Base-by-base conservation (phyloP, 2,329 filamentous ascomycete genomes). In the Pochonia chlamydosporia region DNA sequence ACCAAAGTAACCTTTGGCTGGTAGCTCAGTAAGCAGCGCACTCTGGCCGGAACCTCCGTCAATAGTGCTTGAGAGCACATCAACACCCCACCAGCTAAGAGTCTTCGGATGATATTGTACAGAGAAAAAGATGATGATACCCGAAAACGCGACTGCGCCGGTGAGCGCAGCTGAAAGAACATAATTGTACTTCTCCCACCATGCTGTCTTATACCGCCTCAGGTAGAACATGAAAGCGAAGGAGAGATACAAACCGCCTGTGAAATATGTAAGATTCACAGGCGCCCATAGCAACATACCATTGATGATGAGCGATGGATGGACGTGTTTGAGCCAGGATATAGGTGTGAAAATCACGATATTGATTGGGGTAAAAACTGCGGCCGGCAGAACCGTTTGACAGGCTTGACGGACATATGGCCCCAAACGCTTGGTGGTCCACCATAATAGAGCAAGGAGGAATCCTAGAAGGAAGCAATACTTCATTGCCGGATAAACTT, bases 361-460 rank as follows among this genome's bases (percentile, higher is more conserved):
- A 53, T 56, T 44, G 16, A 56, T 5, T 2, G 48, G 43, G 9
- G n/a, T 26, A 41, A 48, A 55, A 7, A 56, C n/a, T 10, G 14
- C 24, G 4, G 47, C 35, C 11, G 51, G 43, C 26, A 57, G 30
- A 21, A 23, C 23, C 33, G 18, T 10, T 33, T 42, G 25, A n/a
- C 23, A 20, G 13, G 40, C 37, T n/a, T 47, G 8, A 10, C 48
- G 49, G 13, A 54, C 13, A 4, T 42, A 24, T 0, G 51, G 43
- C 43, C 58, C 61, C 60, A 90, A 90, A 1, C 86, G 84, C 59
- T 89, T 89, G 58, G 86, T 76, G 5, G 85, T 85, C 48, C 44
- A 60, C 52, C 69, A 72, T 3, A 64, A 43, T 5, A 72, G 11
- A 13, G 67, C 63, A 10, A 72, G 56, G 33, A 57, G 51, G 21